Evolutionary conservation across 1,284 basidiomycete species (phyloP), one percentile per base, ranked within the genome.

Genomic region (Stereum hirsutum): DNA sequence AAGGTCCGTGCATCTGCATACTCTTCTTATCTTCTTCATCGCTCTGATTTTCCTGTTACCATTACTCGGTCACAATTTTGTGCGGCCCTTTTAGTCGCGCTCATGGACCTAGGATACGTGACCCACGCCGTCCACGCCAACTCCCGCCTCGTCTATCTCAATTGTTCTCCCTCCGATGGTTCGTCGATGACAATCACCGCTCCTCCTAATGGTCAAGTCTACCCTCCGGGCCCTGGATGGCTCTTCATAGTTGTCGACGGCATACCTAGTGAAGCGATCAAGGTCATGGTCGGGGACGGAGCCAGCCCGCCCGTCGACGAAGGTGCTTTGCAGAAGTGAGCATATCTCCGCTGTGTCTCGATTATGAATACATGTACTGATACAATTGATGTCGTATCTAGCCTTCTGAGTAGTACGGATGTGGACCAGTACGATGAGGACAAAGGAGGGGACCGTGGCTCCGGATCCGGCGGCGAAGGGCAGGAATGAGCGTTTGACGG

Each of bases 161-260:
- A 49, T 2, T 56, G 60, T 5, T 58, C 62, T 8, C 51, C 66
- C 2, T 60, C 62, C 12, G 52, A 57, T 12, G 62, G 69, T 27
- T 51, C 54, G 34, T 53, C 57, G 11, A 55, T 85, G 28, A 65
- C 56, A 6, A 54, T 83, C 14, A 66, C 57, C 1, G 79, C 73
- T 1, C 88, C 87, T 2, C 80, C 81, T 1, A 67, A 74, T 49
- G 69, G 67, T 5, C 67, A 66, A 36, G 60, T 89, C 12, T 88
- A 90, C 50, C 85, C 86, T 5, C 85, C 88, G 43, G 89, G 90
- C 5, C 88, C 88, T 3, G 89, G 76, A 6, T 89, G 79, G 72
- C 54, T 93, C 28, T 87, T 77, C 52, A 57, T 90, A 23, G 66
- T 91, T 19, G 72, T 75, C 2, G 69, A 81, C 48, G 85, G 72